Base-by-base conservation (phyloP, 1,284 basidiomycete genomes). In the Ganoderma multipileum region DNA sequence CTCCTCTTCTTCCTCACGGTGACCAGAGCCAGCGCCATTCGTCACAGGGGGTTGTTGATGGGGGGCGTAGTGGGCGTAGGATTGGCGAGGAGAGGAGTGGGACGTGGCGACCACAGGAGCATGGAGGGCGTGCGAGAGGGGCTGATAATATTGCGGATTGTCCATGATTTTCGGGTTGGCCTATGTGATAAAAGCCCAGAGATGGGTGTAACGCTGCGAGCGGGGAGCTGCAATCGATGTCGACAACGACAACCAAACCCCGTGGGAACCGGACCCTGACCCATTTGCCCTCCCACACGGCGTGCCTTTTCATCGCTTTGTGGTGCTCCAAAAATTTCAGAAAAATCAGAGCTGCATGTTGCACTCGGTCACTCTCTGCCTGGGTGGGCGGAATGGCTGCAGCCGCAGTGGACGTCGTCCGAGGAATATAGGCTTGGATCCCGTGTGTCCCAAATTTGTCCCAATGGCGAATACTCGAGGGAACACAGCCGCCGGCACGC, bases 101-200 rank as follows among this genome's bases (percentile, higher is more conserved):
- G 75, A 59, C 71, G 73, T 33, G 60, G 76, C 75, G 36, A 77
- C 74, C 54, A 78, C 72, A 65, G 87, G 88, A 2, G 88, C 90
- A 77, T 91, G 83, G 61, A 93, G 83, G 61, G 91, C 92, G 82
- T 92, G 89, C 69, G 91, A 93, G 75, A 93, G 84, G 55, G 91
- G 89, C 72, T 92, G 91, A 81, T 93, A 93, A 76, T 91, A 88
- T 78, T 92, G 91, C 67, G 89, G 88, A 77, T 91, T 90, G 80
- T 91, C 90, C 90, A 91, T 92, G 71, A 74, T 76, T 76, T 75
- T 74, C 70, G 70, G 68, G 69, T 64, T 67, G 69, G 68, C 71
- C 69, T 72, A 71, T 69, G 60, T 73, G 72, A 70, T 71, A 72
- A 72, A 71, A 71, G 70, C 67, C 71, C 71, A 74, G 74, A 70